These are phyloP conservation scores for Eucalyptus polybractea DNA, from an alignment of 345 rosid species.

Conservation along the genomic window DNA sequence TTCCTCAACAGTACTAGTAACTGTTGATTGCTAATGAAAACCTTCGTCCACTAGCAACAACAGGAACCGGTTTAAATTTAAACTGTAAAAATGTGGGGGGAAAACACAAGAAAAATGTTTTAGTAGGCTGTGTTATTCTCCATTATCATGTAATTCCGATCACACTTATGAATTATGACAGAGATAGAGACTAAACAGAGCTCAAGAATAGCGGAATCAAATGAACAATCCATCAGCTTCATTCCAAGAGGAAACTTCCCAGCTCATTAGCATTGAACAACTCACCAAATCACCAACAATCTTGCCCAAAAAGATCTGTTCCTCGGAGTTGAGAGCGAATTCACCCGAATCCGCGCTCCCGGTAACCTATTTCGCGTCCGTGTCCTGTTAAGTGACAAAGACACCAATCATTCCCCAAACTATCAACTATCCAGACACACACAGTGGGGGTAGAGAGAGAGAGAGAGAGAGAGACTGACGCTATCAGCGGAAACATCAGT, in stretches of 20 bases:
- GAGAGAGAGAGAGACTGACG: not conserved
- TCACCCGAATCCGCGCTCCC: not conserved
- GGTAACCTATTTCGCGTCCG: not conserved
- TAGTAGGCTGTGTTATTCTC: too few species aligned
- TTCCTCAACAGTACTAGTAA: too few species aligned
- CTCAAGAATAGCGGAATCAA: not conserved
- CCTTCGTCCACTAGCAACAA: too few species aligned
- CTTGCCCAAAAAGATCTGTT: conserved; percentile 11
- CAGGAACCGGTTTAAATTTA: too few species aligned
- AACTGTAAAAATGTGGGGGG: too few species aligned
- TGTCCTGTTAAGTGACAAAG: not conserved
- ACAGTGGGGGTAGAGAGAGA: not conserved
- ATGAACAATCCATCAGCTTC: not conserved
- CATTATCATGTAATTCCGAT: not conserved
- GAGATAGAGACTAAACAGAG: not conserved
- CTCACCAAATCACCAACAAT: conserved; percentile 45
- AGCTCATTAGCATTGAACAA: not conserved
- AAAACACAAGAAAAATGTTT: too few species aligned
- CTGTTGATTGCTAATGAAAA: too few species aligned
- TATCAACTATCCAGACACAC: not conserved
- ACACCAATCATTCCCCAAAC: not conserved
- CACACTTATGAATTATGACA: not conserved
- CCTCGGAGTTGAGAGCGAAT: not conserved
- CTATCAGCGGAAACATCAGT: not conserved
- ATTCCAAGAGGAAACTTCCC: not conserved